phyloP scores from a whole-genome alignment of 2,329 filamentous ascomycete species.

The Aureobasidium musti region DNA sequence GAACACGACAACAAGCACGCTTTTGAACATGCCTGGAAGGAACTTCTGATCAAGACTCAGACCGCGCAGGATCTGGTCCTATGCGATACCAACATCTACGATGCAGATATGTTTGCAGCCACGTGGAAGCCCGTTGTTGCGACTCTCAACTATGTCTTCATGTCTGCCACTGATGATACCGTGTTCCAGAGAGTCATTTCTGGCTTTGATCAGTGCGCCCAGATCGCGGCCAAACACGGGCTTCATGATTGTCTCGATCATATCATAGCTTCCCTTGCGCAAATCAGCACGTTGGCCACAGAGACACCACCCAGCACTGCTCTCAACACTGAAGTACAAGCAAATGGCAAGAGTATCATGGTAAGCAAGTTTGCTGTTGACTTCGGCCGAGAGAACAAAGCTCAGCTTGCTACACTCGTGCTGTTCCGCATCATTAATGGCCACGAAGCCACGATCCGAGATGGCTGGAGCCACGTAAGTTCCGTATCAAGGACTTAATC shows the following conservation, averaged over 20 bases:
- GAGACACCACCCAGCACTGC: conserved; percentile 76
- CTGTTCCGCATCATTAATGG: conserved; percentile 88
- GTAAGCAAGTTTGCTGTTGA: conserved; percentile 97
- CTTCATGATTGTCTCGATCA: conserved; percentile 87
- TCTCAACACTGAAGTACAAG: conserved; percentile 94
- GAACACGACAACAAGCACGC: conserved; percentile 97
- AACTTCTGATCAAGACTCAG: conserved; percentile 82
- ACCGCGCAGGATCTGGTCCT: conserved; percentile 71
- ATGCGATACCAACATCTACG: conserved; percentile 90
- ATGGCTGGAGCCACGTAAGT: conserved; percentile 77
- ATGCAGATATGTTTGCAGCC: conserved; percentile 95
- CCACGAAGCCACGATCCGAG: conserved; percentile 73
- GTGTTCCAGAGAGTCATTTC: conserved; percentile 92
- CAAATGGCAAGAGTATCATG: conserved; percentile 91
- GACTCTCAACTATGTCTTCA: conserved; percentile 96
- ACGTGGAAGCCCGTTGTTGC: conserved; percentile 96
- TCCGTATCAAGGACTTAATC: conserved; percentile 55
- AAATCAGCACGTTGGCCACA: conserved; percentile 84
- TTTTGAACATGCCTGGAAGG: conserved; percentile 97
- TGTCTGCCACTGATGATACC: conserved; percentile 95
- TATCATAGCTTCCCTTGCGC: conserved; percentile 85
- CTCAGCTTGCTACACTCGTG: conserved; percentile 91
- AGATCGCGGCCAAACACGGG: conserved; percentile 82
- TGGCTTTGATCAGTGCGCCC: conserved; percentile 93
- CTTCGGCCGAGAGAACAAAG: conserved; percentile 89